These are phyloP conservation scores for Ceratocystis cacaofunesta DNA, from an alignment of 2,329 filamentous ascomycete genomes.

Conservation along the genomic window DNA sequence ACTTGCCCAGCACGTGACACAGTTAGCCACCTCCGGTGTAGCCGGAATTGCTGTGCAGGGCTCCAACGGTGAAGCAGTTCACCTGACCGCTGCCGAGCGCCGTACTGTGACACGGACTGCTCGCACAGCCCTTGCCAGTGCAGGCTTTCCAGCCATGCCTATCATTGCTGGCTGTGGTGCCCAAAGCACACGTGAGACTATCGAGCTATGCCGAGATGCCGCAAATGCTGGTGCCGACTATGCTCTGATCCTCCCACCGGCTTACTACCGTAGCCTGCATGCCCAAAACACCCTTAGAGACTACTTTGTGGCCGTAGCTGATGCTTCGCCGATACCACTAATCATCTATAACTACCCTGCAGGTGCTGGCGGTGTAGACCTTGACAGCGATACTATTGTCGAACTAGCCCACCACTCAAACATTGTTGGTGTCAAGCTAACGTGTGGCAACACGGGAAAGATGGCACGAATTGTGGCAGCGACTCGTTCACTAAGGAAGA, in stretches of 20 bases:
- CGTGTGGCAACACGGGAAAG: conserved; percentile 50
- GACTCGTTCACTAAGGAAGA: conserved; percentile 21
- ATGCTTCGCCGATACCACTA: conserved; percentile 41
- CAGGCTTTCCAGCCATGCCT: conserved; percentile 50
- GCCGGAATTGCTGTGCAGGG: conserved; percentile 63
- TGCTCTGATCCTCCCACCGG: conserved; percentile 59
- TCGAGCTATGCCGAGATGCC: conserved; percentile 55
- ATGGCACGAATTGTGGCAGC: conserved; percentile 35
- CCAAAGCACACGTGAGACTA: conserved; percentile 58
- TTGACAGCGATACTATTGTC: conserved; percentile 42
- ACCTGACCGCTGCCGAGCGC: conserved; percentile 57
- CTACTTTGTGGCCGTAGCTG: conserved; percentile 49
- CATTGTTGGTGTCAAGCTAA: conserved; percentile 49
- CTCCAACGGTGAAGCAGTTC: conserved; percentile 71
- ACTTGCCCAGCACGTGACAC: conserved; percentile 46
- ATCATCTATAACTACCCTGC: conserved; percentile 51
- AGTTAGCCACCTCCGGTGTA: conserved; percentile 59
- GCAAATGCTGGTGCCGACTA: conserved; percentile 57
- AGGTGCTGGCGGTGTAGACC: conserved; percentile 41
- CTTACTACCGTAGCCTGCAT: conserved; percentile 58
- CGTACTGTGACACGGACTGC: conserved; percentile 53
- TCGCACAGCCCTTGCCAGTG: conserved; percentile 45
- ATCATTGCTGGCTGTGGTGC: conserved; percentile 63
- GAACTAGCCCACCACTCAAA: conserved; percentile 38
- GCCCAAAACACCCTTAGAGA: conserved; percentile 33